Conservation (phyloP, 345 rosid genomes). For the Bruguiera parviflora region DNA sequence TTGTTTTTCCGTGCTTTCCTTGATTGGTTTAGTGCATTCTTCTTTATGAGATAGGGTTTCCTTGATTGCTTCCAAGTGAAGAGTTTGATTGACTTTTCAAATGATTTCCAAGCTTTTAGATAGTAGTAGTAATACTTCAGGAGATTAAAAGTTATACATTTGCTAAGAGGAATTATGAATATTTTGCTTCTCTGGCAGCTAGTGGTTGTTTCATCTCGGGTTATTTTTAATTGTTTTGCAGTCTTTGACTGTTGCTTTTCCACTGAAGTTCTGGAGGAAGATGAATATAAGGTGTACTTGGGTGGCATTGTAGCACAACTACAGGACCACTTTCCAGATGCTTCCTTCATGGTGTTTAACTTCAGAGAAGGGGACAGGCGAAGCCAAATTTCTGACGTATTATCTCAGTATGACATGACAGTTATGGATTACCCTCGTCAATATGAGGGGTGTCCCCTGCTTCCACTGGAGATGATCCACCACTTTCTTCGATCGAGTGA, state of each 20-base stretch:
- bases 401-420: conserved; percentile 91
- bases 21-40: too few relatives aligned
- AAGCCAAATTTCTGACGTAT: conserved; percentile 76
- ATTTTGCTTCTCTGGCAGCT: not conserved
- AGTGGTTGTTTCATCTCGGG: not conserved
- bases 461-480: conserved; percentile 92
- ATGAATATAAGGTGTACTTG: conserved; percentile 87
- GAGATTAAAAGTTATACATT: too few relatives aligned
- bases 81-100: too few relatives aligned
- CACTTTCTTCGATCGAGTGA: conserved; percentile 90
- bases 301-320: conserved; percentile 94
- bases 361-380: conserved; percentile 92
- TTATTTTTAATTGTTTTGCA: conserved; percentile 33
- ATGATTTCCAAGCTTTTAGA: too few relatives aligned
- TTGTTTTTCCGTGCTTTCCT: too few relatives aligned
- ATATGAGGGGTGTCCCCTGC: conserved; percentile 76
- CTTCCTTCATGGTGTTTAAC: conserved; percentile 97
- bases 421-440: conserved; percentile 99
- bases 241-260: conserved; percentile 99
- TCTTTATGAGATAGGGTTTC: too few relatives aligned
- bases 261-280: conserved; percentile 84
- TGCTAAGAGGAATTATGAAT: too few relatives aligned
- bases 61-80: too few relatives aligned
- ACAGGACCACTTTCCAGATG: conserved; percentile 90
- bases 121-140: too few relatives aligned